A percentile compares a stretch with the other conserved stretches of the same genome.
Evolutionary conservation across 2,329 filamentous ascomycete species (phyloP).

Genomic region (Zarea fungicola): DNA sequence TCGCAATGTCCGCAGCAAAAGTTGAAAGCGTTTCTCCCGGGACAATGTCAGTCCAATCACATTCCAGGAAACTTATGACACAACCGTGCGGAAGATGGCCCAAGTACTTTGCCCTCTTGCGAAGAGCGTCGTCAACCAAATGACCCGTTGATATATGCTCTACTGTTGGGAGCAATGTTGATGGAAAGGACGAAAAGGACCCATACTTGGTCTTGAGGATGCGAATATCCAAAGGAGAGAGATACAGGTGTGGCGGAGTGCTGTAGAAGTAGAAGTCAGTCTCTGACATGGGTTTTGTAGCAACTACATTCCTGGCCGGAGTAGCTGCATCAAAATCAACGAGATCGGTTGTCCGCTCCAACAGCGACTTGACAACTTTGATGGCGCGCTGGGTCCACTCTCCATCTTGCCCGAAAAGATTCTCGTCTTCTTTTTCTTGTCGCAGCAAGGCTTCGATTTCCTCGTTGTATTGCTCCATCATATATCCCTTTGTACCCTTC

Average conservation of each 20-base stretch:
- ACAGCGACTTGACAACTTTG: slow-evolving; percentile 64
- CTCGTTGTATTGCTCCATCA: slow-evolving; percentile 71
- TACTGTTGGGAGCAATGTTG: slow-evolving; percentile 78
- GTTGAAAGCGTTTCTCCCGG: slow-evolving; percentile 65
- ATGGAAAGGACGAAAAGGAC: slow-evolving; percentile 74
- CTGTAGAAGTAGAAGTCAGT: slow-evolving; percentile 81
- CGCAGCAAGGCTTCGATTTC: slow-evolving; percentile 70
- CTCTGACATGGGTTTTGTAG: slow-evolving; percentile 27
- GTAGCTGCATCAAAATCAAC: slow-evolving; percentile 20
- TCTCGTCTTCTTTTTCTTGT: slow-evolving; percentile 83
- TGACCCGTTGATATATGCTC: slow-evolving; percentile 87
- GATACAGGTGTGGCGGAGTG: slow-evolving; percentile 78
- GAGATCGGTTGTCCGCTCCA: slow-evolving; percentile 61
- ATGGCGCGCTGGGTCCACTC: slow-evolving; percentile 89
- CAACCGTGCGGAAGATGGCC: slow-evolving; percentile 85
- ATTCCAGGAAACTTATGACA: slow-evolving; percentile 85
- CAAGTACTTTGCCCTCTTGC: slow-evolving; percentile 81
- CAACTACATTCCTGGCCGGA: slow-evolving; percentile 15
- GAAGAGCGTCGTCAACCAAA: slow-evolving; percentile 76
- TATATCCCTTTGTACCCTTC: slow-evolving; percentile 88
- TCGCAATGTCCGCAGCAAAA: slow-evolving; percentile 73
- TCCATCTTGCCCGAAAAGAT: slow-evolving; percentile 87
- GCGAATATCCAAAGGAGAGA: slow-evolving; percentile 85
- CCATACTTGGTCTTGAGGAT: slow-evolving; percentile 88
- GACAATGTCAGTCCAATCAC: slow-evolving; percentile 91